A percentile compares a stretch with the other conserved stretches of the same genome.
Conservation (phyloP, 805 yeast species). For the Metschnikowia arizonensis region DNA sequence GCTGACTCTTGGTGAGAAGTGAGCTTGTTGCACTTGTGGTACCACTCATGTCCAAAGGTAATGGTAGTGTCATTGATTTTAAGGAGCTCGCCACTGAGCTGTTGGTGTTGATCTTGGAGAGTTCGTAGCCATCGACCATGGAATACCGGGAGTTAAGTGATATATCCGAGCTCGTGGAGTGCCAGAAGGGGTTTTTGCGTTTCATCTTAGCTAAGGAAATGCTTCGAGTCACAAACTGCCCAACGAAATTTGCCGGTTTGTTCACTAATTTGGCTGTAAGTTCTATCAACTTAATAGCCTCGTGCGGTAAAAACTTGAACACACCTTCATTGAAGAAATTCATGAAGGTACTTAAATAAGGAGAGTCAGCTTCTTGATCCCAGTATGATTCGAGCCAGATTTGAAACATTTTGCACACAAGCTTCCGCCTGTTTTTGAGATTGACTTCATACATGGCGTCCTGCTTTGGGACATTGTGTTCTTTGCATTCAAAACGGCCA, state of each 20-base stretch:
- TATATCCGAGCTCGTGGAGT: conserved; percentile 20
- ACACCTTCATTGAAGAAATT: conserved; percentile 78
- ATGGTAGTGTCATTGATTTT: conserved; percentile 38
- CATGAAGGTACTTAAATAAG: conserved; percentile 61
- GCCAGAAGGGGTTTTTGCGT: conserved; percentile 34
- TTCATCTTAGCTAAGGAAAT: conserved; percentile 35
- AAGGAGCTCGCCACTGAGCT: conserved; percentile 40
- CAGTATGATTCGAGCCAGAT: conserved; percentile 91
- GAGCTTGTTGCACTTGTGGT: conserved; percentile 39
- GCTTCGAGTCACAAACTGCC: conserved; percentile 52
- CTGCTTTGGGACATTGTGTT: conserved; percentile 30
- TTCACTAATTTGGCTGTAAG: conserved; percentile 54
- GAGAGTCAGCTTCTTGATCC: conserved; percentile 61
- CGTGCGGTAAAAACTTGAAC: conserved; percentile 58
- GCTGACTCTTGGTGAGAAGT: conserved; percentile 37
- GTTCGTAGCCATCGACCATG: conserved; percentile 55
- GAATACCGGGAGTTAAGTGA: conserved; percentile 34
- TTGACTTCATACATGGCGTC: conserved; percentile 29
- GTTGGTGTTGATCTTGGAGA: conserved; percentile 48
- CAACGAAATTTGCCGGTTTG: conserved; percentile 21
- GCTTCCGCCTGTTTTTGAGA: conserved; percentile 57
- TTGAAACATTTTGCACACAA: conserved; percentile 66
- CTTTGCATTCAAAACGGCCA: conserved; percentile 15
- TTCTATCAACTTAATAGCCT: conserved; percentile 58
- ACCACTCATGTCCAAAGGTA: conserved; percentile 43